These are phyloP conservation scores for Bolboschoenoplectus hybrid DNA, from an alignment of 202 grass and related monocot species.

Conservation along the genomic window DNA sequence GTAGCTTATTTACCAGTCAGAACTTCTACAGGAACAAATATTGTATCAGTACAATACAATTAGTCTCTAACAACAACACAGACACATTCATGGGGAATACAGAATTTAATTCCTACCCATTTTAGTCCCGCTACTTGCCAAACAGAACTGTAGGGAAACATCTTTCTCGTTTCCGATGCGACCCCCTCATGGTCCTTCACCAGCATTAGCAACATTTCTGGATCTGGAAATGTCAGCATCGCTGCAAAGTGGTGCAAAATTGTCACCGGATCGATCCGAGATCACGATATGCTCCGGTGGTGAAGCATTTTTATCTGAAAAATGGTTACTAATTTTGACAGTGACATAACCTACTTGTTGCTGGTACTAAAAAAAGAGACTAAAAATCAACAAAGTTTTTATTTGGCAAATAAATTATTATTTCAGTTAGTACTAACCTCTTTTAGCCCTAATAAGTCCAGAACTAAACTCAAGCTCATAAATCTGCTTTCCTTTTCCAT, in stretches of 20 bases:
- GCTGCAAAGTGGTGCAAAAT: neutral
- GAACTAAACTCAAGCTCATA: neutral
- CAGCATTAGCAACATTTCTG: neutral
- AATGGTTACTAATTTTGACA: neutral
- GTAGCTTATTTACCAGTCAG: neutral
- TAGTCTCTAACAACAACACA: neutral
- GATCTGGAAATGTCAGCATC: neutral
- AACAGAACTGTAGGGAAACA: neutral
- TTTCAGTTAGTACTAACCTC: neutral
- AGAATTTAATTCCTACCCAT: neutral
- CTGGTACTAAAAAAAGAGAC: neutral
- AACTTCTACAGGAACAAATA: neutral
- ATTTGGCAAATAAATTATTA: neutral
- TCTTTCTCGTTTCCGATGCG: neutral
- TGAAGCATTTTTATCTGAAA: neutral
- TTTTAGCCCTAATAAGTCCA: neutral
- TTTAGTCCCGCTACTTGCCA: neutral
- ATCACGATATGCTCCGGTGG: neutral
- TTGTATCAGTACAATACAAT: neutral
- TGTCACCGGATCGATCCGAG: neutral
- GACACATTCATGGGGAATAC: neutral
- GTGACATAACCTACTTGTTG: neutral
- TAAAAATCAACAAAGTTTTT: neutral
- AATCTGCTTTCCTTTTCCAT: conserved; percentile 2
- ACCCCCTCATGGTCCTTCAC: neutral